These are phyloP conservation scores for Salicornia ramosissima DNA, from an alignment of 148 eudicot genomes.

Conservation along the genomic window DNA sequence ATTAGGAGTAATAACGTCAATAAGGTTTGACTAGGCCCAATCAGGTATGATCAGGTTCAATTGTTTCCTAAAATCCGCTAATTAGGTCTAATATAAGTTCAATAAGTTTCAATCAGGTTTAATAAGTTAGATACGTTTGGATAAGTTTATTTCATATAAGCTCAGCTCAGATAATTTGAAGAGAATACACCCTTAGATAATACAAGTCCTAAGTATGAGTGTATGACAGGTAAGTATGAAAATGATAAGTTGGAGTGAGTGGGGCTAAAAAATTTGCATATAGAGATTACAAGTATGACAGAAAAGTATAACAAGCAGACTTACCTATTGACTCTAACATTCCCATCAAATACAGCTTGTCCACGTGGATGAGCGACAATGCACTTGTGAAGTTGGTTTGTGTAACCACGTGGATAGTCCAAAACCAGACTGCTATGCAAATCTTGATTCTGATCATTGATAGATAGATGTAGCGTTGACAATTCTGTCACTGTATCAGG, in stretches of 20 bases:
- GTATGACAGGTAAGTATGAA: background rate
- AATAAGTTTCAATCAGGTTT: too few species aligned
- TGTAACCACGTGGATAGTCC: constrained; percentile 81
- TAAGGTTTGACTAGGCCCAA: too few species aligned
- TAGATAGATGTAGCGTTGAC: constrained; percentile 75
- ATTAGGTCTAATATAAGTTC: too few species aligned
- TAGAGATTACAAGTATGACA: background rate
- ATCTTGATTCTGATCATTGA: constrained; percentile 74
- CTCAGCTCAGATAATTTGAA: too few species aligned
- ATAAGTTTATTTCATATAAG: too few species aligned
- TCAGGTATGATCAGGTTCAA: too few species aligned
- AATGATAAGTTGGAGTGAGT: background rate
- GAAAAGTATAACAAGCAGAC: constrained; percentile 5
- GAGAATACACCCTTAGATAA: too few species aligned
- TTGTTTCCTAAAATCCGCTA: too few species aligned
- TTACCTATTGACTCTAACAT: constrained; percentile 81
- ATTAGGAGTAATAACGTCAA: too few species aligned
- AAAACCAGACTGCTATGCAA: constrained; percentile 73
- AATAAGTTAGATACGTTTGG: too few species aligned
- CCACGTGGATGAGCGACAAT: constrained; percentile 86
- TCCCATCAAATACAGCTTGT: constrained; percentile 94
- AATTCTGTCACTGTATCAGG: constrained; percentile 77
- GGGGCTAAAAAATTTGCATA: background rate
- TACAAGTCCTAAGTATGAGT: too few species aligned
- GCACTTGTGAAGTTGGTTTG: constrained; percentile 93